Conservation (phyloP, 1,139 yeast species). For the Saccharomyces hybrid region DNA sequence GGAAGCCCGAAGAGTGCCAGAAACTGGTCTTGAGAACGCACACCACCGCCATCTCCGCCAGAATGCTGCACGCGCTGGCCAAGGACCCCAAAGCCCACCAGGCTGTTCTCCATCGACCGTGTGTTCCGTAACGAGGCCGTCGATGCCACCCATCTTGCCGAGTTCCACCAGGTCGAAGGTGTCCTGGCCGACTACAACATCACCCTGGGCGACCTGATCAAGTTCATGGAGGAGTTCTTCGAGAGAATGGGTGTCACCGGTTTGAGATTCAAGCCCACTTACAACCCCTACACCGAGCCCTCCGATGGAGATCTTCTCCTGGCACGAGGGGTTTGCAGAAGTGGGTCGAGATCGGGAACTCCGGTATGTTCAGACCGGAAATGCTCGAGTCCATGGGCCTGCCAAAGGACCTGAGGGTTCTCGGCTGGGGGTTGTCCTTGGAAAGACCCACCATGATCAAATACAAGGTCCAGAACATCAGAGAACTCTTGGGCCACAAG, state of each 20-base stretch:
- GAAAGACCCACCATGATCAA: conserved; percentile 99
- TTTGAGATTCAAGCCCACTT: conserved; percentile 95
- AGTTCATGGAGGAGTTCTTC: conserved; percentile 97
- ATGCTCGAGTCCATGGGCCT: conserved; percentile 98
- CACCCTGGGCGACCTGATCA: conserved; percentile 92
- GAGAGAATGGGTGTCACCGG: conserved; percentile 94
- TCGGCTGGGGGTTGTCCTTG: conserved; percentile 95
- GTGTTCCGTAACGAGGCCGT: conserved; percentile 99
- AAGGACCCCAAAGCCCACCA: conserved; percentile 81
- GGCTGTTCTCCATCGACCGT: conserved; percentile 92
- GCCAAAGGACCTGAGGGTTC: conserved; percentile 86
- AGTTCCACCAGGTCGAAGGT: conserved; percentile 99
- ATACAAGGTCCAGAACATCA: conserved; percentile 88
- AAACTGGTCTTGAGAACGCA: conserved; percentile 94
- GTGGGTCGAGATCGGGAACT: conserved; percentile 99
- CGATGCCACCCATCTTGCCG: conserved; percentile 99
- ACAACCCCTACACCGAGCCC: conserved; percentile 98
- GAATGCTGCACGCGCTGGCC: conserved; percentile 81
- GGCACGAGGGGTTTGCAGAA: conserved; percentile 88
- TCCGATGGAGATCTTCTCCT: conserved; percentile 95
- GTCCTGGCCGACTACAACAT: conserved; percentile 94
- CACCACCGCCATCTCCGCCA: conserved; percentile 88
- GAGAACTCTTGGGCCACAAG: conserved; percentile 92
- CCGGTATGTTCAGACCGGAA: conserved; percentile 99
- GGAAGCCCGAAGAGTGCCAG: conserved; percentile 86